These are phyloP conservation scores for Xylaria castorea DNA, from an alignment of 495 filamentous ascomycete species.

Conservation along the genomic window DNA sequence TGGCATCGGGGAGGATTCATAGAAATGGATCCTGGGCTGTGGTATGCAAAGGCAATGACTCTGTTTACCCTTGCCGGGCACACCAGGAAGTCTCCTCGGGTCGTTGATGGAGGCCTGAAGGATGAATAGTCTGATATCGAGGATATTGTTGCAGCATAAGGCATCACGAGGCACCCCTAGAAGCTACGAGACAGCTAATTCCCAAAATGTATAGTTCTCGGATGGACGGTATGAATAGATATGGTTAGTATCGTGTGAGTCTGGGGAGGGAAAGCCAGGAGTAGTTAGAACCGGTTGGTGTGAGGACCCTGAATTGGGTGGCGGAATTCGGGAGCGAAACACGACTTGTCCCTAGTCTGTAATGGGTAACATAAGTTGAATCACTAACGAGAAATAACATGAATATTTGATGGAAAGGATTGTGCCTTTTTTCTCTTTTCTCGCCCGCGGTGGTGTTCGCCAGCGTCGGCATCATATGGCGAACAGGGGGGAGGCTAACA, in stretches of 20 bases:
- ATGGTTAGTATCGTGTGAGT: conserved; percentile 7
- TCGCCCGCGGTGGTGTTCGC: neutral
- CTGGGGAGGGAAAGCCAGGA: neutral
- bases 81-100: conserved; percentile 1
- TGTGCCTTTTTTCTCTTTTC: conserved; percentile 12
- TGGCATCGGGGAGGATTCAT: conserved; percentile 25
- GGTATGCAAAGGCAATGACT: conserved; percentile 18
- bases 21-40: conserved; percentile 14
- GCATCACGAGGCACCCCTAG: conserved; percentile 21
- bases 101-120: conserved; percentile 17
- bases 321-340: conserved; percentile 1
- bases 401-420: conserved; percentile 1
- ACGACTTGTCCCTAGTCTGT: conserved; percentile 6
- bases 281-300: neutral
- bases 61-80: conserved; percentile 12
- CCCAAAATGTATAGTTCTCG: conserved; percentile 17
- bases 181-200: conserved; percentile 12
- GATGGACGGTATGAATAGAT: conserved; percentile 1
- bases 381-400: neutral
- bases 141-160: neutral
- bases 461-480: conserved; percentile 19
- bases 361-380: conserved; percentile 9
- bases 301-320: conserved; percentile 10
- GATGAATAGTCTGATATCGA: conserved; percentile 21
- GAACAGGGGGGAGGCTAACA: neutral